Conservation (phyloP, 2,329 filamentous ascomycete genomes). For the Purpureocillium lavendulum region DNA sequence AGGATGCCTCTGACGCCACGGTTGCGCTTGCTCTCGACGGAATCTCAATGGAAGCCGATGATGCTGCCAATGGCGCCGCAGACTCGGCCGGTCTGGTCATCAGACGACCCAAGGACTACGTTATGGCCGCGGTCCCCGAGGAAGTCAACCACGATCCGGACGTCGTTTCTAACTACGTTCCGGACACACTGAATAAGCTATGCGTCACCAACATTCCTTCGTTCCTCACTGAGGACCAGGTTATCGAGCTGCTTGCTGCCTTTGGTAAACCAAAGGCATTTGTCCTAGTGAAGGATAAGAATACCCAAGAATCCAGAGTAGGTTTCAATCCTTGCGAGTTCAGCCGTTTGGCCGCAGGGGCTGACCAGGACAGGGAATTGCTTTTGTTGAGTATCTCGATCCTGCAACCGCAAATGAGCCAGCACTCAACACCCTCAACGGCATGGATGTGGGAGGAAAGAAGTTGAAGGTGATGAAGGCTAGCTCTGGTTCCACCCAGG, state of each 20-base stretch:
- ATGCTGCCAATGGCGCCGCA: constrained; percentile 45
- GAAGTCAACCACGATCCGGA: constrained; percentile 66
- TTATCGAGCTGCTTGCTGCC: constrained; percentile 78
- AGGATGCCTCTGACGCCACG: constrained; percentile 77
- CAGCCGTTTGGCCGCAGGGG: no score
- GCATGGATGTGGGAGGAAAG: constrained; percentile 85
- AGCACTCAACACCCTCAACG: constrained; percentile 84
- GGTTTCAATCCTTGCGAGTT: constrained; percentile 19
- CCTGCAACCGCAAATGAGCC: constrained; percentile 62
- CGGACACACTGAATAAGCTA: constrained; percentile 93
- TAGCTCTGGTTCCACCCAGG: constrained; percentile 90
- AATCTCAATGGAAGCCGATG: constrained; percentile 73
- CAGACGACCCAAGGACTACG: constrained; percentile 90
- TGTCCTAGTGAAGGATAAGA: constrained; percentile 76
- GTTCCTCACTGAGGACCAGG: constrained; percentile 85
- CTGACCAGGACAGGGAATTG: constrained; percentile 60
- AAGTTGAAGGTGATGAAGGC: constrained; percentile 80
- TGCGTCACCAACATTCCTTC: constrained; percentile 82
- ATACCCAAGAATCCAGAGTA: constrained; percentile 81
- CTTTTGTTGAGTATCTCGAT: constrained; percentile 91
- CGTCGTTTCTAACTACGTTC: constrained; percentile 69
- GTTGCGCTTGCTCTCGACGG: constrained; percentile 86
- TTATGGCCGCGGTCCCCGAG: constrained; percentile 73
- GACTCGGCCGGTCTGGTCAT: constrained; percentile 60
- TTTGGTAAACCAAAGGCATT: constrained; percentile 94